phyloP scores from a whole-genome alignment of 2,329 filamentous ascomycete genomes.

The Akanthomyces muscarius region DNA sequence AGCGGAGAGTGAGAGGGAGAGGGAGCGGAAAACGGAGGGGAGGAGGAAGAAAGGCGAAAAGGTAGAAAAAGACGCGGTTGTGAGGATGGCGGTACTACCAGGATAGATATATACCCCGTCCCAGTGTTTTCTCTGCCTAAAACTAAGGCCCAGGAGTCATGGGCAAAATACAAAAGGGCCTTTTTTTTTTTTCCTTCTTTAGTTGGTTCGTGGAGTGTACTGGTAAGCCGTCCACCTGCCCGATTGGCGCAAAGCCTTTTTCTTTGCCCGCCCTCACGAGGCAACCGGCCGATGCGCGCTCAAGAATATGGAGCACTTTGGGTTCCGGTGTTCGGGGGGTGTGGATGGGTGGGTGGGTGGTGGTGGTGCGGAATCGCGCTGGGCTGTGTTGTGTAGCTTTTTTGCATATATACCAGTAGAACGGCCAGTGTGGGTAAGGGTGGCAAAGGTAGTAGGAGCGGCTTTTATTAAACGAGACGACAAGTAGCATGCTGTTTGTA shows the following conservation, averaged over 20 bases:
- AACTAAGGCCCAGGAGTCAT: not conserved
- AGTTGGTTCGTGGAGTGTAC: not conserved
- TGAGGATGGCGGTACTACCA: too few relatives aligned
- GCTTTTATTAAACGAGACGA: too few relatives aligned
- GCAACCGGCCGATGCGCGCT: not conserved
- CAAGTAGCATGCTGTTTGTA: too few relatives aligned
- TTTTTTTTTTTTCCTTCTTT: too few relatives aligned
- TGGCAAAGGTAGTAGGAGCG: not conserved
- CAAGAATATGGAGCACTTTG: not conserved
- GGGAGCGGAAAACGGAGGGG: not conserved
- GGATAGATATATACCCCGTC: not conserved
- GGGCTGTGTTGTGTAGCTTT: not conserved
- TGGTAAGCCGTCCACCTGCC: constrained; percentile 8
- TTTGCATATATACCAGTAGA: too few relatives aligned
- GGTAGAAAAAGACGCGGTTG: not conserved
- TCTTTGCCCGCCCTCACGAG: not conserved
- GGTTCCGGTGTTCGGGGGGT: constrained; percentile 12
- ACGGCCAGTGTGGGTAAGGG: not conserved
- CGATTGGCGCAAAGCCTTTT: constrained; percentile 8
- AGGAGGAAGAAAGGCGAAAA: not conserved
- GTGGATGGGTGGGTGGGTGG: too few relatives aligned
- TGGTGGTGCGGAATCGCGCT: not conserved
- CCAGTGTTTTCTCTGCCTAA: not conserved
- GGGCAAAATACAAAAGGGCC: not conserved
- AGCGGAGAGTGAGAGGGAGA: not conserved